Conservation (phyloP, 306 rosid genomes). For the Castanea sativa region DNA sequence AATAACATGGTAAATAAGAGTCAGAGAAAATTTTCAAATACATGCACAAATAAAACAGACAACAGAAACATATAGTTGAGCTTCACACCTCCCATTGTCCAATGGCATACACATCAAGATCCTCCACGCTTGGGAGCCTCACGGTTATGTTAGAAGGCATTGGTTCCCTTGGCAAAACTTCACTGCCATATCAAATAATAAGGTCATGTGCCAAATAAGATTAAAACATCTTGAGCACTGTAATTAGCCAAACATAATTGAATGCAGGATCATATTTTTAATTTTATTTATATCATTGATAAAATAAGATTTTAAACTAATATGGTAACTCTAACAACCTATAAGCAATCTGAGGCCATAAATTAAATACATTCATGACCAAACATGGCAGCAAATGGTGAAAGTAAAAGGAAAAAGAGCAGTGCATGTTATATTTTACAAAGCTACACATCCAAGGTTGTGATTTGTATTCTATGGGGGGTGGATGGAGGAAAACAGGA, state of each 20-base stretch:
- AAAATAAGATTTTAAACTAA: neutral
- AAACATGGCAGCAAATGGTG: neutral
- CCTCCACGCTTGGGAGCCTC: slow-evolving; percentile 81
- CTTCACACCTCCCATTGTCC: slow-evolving; percentile 84
- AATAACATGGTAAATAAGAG: neutral
- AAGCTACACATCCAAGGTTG: neutral
- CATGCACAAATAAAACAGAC: slow-evolving; percentile 10
- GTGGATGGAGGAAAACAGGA: neutral
- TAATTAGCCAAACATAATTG: neutral
- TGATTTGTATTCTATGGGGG: neutral
- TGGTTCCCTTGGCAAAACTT: slow-evolving; percentile 91
- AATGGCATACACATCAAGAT: slow-evolving; percentile 77
- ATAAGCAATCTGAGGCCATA: neutral
- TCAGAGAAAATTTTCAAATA: slow-evolving; percentile 1
- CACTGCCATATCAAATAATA: slow-evolving; percentile 55
- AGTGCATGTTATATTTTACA: neutral
- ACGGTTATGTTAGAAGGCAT: slow-evolving; percentile 84
- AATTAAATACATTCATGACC: neutral
- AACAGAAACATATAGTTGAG: slow-evolving; percentile 21
- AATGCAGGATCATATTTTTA: slow-evolving; percentile 10
- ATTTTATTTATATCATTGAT: neutral
- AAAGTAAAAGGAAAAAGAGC: neutral
- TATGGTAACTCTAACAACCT: neutral
- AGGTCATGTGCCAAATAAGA: slow-evolving; percentile 27
- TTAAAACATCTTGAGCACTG: slow-evolving; percentile 12